phyloP scores from a whole-genome alignment of 805 yeast species.

The Candida sakaeoensis region DNA sequence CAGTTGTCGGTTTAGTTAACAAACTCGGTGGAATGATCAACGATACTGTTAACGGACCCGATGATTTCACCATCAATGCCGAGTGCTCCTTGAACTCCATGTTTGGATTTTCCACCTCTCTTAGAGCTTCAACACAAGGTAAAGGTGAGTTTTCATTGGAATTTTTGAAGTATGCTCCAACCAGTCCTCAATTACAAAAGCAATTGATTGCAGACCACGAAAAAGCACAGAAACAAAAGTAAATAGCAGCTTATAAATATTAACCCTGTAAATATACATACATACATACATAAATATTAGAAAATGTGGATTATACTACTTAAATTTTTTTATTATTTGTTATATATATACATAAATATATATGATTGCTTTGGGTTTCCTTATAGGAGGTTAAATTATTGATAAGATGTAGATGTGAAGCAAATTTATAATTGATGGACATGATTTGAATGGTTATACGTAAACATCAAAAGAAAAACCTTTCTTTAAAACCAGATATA shows the following conservation, averaged over 20 bases:
- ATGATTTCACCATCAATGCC: constrained; percentile 88
- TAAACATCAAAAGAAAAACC: constrained; percentile 20
- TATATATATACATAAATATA: background rate
- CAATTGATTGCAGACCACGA: constrained; percentile 81
- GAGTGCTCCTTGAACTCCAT: constrained; percentile 95
- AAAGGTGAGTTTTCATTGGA: constrained; percentile 97
- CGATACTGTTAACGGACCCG: constrained; percentile 91
- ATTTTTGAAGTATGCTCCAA: constrained; percentile 87
- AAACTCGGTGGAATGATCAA: constrained; percentile 87
- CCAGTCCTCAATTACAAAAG: constrained; percentile 84
- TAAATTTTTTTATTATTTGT: constrained; percentile 3
- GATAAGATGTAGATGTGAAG: background rate
- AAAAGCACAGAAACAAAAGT: constrained; percentile 23
- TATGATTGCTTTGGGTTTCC: constrained; percentile 1
- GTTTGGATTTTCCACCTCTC: constrained; percentile 93
- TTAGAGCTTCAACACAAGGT: constrained; percentile 97
- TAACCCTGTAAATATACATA: constrained; percentile 4
- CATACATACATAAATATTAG: too few relatives aligned
- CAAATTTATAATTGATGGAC: background rate
- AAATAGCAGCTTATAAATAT: constrained; percentile 6
- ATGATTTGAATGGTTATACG: constrained; percentile 3
- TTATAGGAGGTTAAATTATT: constrained; percentile 1
- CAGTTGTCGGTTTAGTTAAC: constrained; percentile 85
- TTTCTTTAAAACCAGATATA: constrained; percentile 17
- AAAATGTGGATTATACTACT: constrained; percentile 1